Evolutionary conservation across 192 early-diverging fungal genomes (phyloP).

Genomic region (Diversispora epigaea): DNA sequence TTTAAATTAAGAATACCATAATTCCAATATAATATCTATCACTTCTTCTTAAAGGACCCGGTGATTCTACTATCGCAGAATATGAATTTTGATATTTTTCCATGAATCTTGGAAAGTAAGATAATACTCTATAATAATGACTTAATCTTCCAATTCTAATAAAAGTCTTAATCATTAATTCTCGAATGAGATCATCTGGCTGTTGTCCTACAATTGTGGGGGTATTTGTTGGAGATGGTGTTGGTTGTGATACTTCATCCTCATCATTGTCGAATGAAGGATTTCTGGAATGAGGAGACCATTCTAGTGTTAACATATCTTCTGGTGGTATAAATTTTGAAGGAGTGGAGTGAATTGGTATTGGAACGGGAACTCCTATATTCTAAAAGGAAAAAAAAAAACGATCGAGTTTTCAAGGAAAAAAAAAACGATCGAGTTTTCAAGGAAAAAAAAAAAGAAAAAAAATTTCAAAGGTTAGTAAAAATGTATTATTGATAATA

Average conservation of each 20-base stretch:
- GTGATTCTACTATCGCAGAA: slow-evolving; percentile 41
- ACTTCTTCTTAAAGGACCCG: slow-evolving; percentile 44
- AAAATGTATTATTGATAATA: neutral
- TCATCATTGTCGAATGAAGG: no score
- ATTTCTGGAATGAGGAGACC: slow-evolving; percentile 12
- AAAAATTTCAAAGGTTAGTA: neutral
- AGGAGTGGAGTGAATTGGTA: slow-evolving; percentile 46
- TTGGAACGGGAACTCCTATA: slow-evolving; percentile 46
- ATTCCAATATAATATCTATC: slow-evolving; percentile 56
- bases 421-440: neutral
- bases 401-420: neutral
- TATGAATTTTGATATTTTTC: slow-evolving; percentile 49
- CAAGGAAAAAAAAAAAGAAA: neutral
- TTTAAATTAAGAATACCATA: slow-evolving; percentile 40
- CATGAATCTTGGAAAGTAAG: slow-evolving; percentile 57
- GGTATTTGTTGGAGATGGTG: neutral
- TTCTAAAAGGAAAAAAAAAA: slow-evolving; percentile 26
- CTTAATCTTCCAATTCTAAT: slow-evolving; percentile 48
- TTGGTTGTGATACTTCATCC: no score
- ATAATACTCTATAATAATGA: slow-evolving; percentile 51
- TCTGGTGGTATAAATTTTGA: slow-evolving; percentile 52
- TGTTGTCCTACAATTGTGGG: slow-evolving; percentile 40
- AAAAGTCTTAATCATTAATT: slow-evolving; percentile 53
- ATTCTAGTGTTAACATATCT: slow-evolving; percentile 55
- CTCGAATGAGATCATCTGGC: slow-evolving; percentile 49